Conservation (phyloP, 2,329 filamentous ascomycete genomes). For the Hypoxylon sp. region DNA sequence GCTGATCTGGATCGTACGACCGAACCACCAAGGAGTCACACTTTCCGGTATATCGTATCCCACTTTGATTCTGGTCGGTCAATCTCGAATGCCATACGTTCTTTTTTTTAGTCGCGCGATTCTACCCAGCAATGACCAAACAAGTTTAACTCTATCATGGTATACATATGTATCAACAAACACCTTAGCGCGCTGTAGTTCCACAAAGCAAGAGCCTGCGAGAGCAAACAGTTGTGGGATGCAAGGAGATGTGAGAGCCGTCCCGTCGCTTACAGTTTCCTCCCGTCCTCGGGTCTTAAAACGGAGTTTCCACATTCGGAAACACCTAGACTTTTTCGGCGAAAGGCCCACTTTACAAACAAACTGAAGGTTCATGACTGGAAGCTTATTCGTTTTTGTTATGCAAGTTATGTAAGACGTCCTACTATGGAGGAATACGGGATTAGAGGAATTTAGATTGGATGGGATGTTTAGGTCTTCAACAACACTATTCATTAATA, state of each 20-base stretch:
- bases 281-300: slow-evolving; percentile 19
- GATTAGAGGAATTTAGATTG: slow-evolving; percentile 36
- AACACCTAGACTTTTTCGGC: slow-evolving; percentile 6
- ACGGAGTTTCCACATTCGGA: slow-evolving; percentile 25
- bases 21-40: slow-evolving; percentile 35
- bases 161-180: slow-evolving; percentile 3
- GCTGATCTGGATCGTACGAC: slow-evolving; percentile 48
- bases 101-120: slow-evolving; percentile 33
- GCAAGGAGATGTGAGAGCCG: slow-evolving; percentile 20
- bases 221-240: slow-evolving; percentile 6
- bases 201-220: slow-evolving; percentile 10
- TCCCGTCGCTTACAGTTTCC: slow-evolving; percentile 13
- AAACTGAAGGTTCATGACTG: neutral
- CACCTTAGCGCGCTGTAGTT: slow-evolving; percentile 15
- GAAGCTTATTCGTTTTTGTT: slow-evolving; percentile 2
- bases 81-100: slow-evolving; percentile 12
- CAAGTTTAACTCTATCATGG: neutral
- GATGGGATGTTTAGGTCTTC: slow-evolving; percentile 3
- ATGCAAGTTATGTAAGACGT: slow-evolving; percentile 7
- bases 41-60: slow-evolving; percentile 32
- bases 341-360: too few relatives aligned
- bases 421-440: slow-evolving; percentile 30
- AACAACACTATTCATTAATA: neutral
- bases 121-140: slow-evolving; percentile 32
- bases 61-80: slow-evolving; percentile 17